Percentiles rank a stretch among this genome's conserved stretches.
phyloP scores from a whole-genome alignment of 768 basidiomycete genomes.

The Pisolithus sp. region DNA sequence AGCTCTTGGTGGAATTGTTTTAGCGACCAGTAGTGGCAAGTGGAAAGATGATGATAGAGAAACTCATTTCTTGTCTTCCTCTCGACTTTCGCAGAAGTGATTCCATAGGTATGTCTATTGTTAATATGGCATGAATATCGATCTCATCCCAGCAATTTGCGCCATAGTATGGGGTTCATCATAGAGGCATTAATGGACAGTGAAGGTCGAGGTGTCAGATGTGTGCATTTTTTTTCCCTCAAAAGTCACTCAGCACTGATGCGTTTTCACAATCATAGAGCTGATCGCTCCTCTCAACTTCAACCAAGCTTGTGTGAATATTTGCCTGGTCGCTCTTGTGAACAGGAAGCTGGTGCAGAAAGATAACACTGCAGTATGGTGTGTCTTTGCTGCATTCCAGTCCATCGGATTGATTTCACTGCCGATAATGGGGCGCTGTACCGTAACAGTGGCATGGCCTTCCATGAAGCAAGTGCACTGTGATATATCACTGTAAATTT shows the following conservation, averaged over 20 bases:
- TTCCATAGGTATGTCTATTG: too few species aligned
- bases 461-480: slow-evolving; percentile 15
- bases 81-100: slow-evolving; percentile 91
- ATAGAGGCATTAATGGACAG: slow-evolving; percentile 71
- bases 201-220: slow-evolving; percentile 51
- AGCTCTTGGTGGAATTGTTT: neutral
- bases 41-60: slow-evolving; percentile 54
- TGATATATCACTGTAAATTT: too few species aligned
- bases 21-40: neutral
- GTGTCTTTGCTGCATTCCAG: slow-evolving; percentile 9
- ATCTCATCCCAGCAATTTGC: slow-evolving; percentile 63
- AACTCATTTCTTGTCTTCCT: slow-evolving; percentile 71
- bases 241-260: neutral
- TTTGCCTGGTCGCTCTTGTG: slow-evolving; percentile 87
- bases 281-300: slow-evolving; percentile 75
- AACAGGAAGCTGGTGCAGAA: slow-evolving; percentile 80
- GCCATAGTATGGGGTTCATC: slow-evolving; percentile 73
- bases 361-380: slow-evolving; percentile 60
- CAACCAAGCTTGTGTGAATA: slow-evolving; percentile 87
- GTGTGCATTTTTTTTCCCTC: slow-evolving; percentile 38
- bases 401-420: neutral
- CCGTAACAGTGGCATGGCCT: slow-evolving; percentile 66
- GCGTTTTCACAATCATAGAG: slow-evolving; percentile 53
- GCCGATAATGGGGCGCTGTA: slow-evolving; percentile 46
- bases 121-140: too few species aligned